phyloP scores from a whole-genome alignment of 495 filamentous ascomycete genomes.

The Hypoxylon fuscum region DNA sequence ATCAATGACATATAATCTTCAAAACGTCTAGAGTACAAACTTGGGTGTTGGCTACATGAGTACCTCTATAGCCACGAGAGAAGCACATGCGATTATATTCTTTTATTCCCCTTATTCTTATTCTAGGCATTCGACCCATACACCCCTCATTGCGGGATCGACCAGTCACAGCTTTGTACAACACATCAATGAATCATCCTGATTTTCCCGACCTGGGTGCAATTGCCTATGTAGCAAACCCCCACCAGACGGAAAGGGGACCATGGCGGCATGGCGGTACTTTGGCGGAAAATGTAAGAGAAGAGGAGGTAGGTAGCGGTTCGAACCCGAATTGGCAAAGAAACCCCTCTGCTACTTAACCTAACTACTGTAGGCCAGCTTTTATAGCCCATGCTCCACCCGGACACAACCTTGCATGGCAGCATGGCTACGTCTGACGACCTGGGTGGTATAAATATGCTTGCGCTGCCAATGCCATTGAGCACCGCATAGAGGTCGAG shows the following conservation, averaged over 20 bases:
- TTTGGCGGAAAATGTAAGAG: constrained; percentile 7
- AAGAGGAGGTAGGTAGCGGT: neutral
- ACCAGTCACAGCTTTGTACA: constrained; percentile 39
- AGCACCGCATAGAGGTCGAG: constrained; percentile 16
- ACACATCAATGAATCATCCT: constrained; percentile 43
- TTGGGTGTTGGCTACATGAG: constrained; percentile 9
- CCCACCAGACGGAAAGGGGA: constrained; percentile 36
- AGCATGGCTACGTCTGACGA: constrained; percentile 33
- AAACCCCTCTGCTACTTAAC: constrained; percentile 24
- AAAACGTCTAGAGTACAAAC: neutral
- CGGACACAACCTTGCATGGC: constrained; percentile 29
- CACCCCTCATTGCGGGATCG: constrained; percentile 39
- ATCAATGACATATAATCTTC: constrained; percentile 10
- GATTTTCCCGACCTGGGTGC: constrained; percentile 41
- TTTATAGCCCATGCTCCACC: constrained; percentile 14
- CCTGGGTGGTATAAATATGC: constrained; percentile 17
- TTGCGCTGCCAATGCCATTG: constrained; percentile 36
- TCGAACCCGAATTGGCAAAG: constrained; percentile 26
- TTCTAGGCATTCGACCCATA: constrained; percentile 25
- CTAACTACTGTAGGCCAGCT: constrained; percentile 4
- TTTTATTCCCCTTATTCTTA: constrained; percentile 5
- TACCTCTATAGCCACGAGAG: constrained; percentile 1
- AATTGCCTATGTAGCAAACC: constrained; percentile 21
- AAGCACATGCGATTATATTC: constrained; percentile 17
- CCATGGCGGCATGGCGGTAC: constrained; percentile 19